Conservation (phyloP, 441 rosid species). For the Syzygium syzygioides region DNA sequence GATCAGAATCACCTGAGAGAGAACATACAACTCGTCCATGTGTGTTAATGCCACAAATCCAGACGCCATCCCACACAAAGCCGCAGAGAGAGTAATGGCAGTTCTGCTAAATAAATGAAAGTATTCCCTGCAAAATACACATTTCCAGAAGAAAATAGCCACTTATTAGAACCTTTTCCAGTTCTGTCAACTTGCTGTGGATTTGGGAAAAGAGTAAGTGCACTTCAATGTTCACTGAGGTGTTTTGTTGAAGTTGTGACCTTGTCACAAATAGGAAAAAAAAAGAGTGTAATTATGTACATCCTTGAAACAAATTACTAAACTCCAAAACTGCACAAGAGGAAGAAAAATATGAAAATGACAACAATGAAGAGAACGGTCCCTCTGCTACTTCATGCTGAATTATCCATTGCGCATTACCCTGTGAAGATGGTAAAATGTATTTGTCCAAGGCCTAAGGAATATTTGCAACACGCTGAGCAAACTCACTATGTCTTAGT, state of each 20-base stretch:
- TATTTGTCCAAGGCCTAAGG: neutral
- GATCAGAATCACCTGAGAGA: slow-evolving; percentile 50
- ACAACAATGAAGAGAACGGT: neutral
- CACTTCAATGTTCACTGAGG: neutral
- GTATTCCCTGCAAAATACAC: slow-evolving; percentile 59
- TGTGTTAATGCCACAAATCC: slow-evolving; percentile 44
- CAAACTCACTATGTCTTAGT: neutral
- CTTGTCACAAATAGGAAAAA: neutral
- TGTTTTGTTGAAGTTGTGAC: neutral
- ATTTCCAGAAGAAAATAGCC: neutral
- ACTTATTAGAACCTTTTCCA: neutral
- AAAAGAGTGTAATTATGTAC: neutral
- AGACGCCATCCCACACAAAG: slow-evolving; percentile 45
- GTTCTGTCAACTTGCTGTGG: neutral
- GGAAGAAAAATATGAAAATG: neutral
- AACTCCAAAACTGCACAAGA: neutral
- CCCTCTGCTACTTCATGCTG: neutral
- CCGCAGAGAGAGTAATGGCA: slow-evolving; percentile 39
- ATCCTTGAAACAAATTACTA: neutral
- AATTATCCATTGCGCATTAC: neutral
- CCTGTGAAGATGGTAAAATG: neutral
- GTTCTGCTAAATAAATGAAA: slow-evolving; percentile 50
- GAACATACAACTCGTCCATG: slow-evolving; percentile 55
- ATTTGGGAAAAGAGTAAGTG: neutral
- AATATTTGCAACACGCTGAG: neutral